phyloP scores from a whole-genome alignment of 768 basidiomycete species.

The Rhizopogon sp. region DNA sequence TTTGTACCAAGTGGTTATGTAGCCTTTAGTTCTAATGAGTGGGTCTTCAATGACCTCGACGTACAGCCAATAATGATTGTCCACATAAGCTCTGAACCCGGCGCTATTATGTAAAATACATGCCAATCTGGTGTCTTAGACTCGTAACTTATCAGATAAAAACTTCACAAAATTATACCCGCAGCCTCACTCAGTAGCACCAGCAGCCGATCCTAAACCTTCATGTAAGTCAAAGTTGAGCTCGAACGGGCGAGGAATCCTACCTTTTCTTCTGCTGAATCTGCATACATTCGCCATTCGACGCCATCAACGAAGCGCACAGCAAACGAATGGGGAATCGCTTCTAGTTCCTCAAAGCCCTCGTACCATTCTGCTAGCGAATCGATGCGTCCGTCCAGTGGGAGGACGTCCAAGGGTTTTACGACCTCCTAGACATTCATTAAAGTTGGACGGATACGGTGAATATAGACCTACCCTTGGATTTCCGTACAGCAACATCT shows the following conservation, averaged over 20 bases:
- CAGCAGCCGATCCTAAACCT: conserved; percentile 18
- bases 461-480: conserved; percentile 36
- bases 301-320: conserved; percentile 51
- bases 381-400: conserved; percentile 41
- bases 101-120: neutral
- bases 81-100: neutral
- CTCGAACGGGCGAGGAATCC: neutral
- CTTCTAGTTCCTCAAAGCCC: conserved; percentile 61
- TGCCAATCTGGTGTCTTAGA: neutral
- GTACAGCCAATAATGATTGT: neutral
- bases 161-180: conserved; percentile 19
- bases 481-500: conserved; percentile 45
- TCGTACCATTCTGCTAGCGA: conserved; percentile 59
- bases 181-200: conserved; percentile 25
- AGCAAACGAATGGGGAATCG: conserved; percentile 63
- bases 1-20: too few species aligned
- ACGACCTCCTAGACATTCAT: conserved; percentile 22
- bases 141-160: neutral
- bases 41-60: neutral
- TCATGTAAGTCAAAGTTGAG: neutral
- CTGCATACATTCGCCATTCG: conserved; percentile 56
- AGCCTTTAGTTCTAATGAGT: neutral
- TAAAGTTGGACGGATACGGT: neutral
- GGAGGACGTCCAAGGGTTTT: conserved; percentile 28
- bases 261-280: conserved; percentile 62